These are phyloP conservation scores for Eutrema salsugineum DNA, from an alignment of 441 rosid species.

Conservation along the genomic window DNA sequence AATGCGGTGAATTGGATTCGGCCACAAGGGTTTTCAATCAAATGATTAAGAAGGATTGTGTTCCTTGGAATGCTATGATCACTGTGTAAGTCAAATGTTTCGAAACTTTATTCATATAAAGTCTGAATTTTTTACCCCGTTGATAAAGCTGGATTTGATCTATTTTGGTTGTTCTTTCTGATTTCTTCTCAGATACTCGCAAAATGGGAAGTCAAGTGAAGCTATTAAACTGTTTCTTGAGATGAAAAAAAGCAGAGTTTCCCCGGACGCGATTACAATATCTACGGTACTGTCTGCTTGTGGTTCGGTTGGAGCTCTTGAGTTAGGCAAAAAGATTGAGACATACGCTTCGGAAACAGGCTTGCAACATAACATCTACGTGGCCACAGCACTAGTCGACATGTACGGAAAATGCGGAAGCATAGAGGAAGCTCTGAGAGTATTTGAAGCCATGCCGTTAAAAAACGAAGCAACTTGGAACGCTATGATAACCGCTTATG, in stretches of 20 bases:
- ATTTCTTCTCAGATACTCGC: constrained; percentile 53
- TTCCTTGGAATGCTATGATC: constrained; percentile 88
- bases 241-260: constrained; percentile 46
- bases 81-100: constrained; percentile 47
- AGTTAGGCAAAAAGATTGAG: constrained; percentile 66
- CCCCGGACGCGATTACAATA: constrained; percentile 55
- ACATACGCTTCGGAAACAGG: constrained; percentile 40
- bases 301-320: constrained; percentile 77
- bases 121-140: not conserved
- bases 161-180: not conserved
- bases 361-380: constrained; percentile 47
- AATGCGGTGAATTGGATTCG: constrained; percentile 67
- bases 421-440: constrained; percentile 56
- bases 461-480: constrained; percentile 94
- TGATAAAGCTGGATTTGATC: not conserved
- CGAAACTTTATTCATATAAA: not conserved
- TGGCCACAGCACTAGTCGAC: constrained; percentile 76
- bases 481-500: constrained; percentile 78
- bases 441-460: constrained; percentile 59
- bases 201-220: constrained; percentile 70
- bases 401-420: constrained; percentile 89
- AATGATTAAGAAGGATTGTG: constrained; percentile 56
- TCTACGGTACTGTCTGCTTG: constrained; percentile 65
- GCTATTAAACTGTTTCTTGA: constrained; percentile 53
- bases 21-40: constrained; percentile 70